phyloP scores from a whole-genome alignment of 352 stramenopile species.

The Globisporangium yorkense region DNA sequence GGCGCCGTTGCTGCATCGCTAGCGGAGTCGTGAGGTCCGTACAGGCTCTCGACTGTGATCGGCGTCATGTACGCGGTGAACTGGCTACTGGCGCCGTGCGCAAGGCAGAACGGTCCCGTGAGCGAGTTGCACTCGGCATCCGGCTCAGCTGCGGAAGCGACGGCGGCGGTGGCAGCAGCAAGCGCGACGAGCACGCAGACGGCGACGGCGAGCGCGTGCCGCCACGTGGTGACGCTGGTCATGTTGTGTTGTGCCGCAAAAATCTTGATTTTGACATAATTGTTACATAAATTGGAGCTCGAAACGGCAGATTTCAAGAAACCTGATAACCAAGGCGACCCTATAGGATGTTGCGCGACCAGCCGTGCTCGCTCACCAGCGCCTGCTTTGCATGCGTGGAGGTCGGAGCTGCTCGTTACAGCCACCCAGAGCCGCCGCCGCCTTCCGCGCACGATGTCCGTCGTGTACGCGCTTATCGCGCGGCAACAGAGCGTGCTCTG shows the following conservation, averaged over 20 bases:
- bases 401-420: not conserved
- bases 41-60: conserved; percentile 28
- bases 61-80: conserved; percentile 61
- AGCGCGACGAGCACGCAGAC: not conserved
- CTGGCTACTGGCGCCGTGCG: conserved; percentile 22
- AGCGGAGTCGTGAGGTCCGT: not conserved
- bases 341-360: not conserved
- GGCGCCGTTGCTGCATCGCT: not conserved
- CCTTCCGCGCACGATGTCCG: conserved; percentile 38
- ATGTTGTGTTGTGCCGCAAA: not conserved
- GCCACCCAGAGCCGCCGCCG: not conserved
- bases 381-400: not conserved
- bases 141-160: not conserved
- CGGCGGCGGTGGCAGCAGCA: not conserved
- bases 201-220: not conserved
- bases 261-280: too few relatives aligned
- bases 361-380: too few relatives aligned
- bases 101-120: conserved; percentile 53
- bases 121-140: conserved; percentile 48
- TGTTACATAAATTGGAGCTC: too few relatives aligned
- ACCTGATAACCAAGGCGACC: not conserved
- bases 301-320: too few relatives aligned
- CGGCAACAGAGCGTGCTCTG: conserved; percentile 72
- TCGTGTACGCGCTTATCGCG: conserved; percentile 71
- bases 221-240: not conserved